A percentile compares a stretch with the other conserved stretches of the same genome.
Conservation (phyloP, 2,329 filamentous ascomycete genomes). For the Microdochium bolleyi region DNA sequence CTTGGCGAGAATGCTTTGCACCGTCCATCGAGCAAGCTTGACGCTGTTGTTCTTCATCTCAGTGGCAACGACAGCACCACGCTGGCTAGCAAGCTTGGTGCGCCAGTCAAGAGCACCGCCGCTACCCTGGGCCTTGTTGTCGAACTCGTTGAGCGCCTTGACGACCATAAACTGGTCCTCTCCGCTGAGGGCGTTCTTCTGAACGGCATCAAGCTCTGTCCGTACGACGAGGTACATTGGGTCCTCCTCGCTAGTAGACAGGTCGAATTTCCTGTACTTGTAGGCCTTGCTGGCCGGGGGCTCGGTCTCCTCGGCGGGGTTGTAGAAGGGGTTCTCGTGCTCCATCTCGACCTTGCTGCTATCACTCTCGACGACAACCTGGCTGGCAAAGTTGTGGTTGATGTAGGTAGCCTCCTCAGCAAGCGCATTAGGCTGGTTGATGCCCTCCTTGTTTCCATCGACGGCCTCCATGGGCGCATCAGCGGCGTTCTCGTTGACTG, state of each 20-base stretch:
- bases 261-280: conserved; percentile 96
- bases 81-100: conserved; percentile 85
- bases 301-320: conserved; percentile 83
- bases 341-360: conserved; percentile 73
- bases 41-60: conserved; percentile 99
- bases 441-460: conserved; percentile 85
- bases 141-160: conserved; percentile 98
- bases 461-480: conserved; percentile 88
- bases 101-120: conserved; percentile 96
- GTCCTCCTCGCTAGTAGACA: conserved; percentile 90
- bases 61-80: conserved; percentile 93
- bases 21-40: conserved; percentile 97
- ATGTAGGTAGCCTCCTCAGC: conserved; percentile 98
- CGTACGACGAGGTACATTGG: conserved; percentile 89
- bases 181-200: conserved; percentile 88
- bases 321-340: conserved; percentile 96
- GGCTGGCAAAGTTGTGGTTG: conserved; percentile 98
- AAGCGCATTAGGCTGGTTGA: conserved; percentile 90
- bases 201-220: conserved; percentile 88
- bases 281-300: conserved; percentile 93
- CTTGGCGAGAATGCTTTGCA: conserved; percentile 91
- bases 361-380: conserved; percentile 81
- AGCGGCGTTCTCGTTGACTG: conserved; percentile 96
- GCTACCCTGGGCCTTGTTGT: conserved; percentile 92
- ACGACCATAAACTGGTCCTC: conserved; percentile 88